Evolutionary conservation across 2,329 filamentous ascomycete species (phyloP), one percentile per base, ranked within the genome.

Genomic region (Orbilia quercus): DNA sequence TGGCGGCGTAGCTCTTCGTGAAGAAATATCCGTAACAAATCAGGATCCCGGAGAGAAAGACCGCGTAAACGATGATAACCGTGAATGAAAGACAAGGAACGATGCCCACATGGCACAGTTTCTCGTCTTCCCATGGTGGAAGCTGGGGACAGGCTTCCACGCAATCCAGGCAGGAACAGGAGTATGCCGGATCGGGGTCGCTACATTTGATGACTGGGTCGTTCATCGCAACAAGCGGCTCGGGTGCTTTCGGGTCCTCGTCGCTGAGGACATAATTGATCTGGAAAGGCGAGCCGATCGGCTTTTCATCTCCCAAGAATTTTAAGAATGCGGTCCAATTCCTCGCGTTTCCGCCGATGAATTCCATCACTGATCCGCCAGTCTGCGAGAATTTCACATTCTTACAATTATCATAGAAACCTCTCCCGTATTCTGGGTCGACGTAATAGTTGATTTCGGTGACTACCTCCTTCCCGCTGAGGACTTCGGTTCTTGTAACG

Each of bases 351-450:
- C 95, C 95, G 31, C 95, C 96, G 74, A 99, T 98, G 77, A 99
- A 89, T 77, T 94, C 90, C 86, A 99, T 99, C 14, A 94, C 95
- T 78, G 90, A 92, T 73, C 91, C 90, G 79, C 96, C 96, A 44
- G 94, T 93, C 5, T 93, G 90, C 36, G 95, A 95, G 78, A 98
- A 97, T 80, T 99, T 99, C 82, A 99, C 94, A 80, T 99, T 92
- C 82, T 98, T 98, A 84, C 95, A 99, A 82, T 95, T 99, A 81
- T 96, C 86, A 80, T 93, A 99, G 82, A 99, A 96, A 0, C 91
- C 92, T 7, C 87, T 85, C 45, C 92, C 93, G 80, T 96, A 98
- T 59, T 90, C 85, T 65, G 92, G 85, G 1, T 92, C 91, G 77
- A 97, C 88, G 4, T 98, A 83, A 79, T 97, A 94, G 79, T 97